Base-by-base conservation (phyloP, 164 flowering plant genomes). In the Dillenia turbinata region DNA sequence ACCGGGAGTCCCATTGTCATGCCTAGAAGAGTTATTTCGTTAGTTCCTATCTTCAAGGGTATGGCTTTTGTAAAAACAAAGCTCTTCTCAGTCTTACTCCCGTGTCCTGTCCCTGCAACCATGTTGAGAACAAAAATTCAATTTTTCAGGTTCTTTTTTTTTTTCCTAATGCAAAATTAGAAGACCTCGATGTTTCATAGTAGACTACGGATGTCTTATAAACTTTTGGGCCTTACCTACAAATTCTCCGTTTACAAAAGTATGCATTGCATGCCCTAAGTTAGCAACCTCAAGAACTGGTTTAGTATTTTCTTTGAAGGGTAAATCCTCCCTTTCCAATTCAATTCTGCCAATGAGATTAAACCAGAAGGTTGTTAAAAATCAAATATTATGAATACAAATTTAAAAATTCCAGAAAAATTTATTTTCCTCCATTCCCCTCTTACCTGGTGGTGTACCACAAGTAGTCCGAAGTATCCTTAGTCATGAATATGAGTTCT, bases 381-480 rank as follows among this genome's bases (percentile, higher is more conserved):
- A 57, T 51, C 11, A 9, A 15, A 2, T 17, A 8, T 56, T n/a
- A 2, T 33, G 16, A 11, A 47, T 49, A 17, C 10, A 12, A 33
- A 5, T 14, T 56, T n/a, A 3, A 52, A 12, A 40, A 51, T 51
- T 51, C 17, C n/a, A 62, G 3, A 62, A 52, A 43, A 33, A 4
- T 33, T 33, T 33, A 33, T 33, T 33, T 33, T 33, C 40, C 40
- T 33, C 40, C 40, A 12, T 8, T 43, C 19, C 59, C 56, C 3
- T 4, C 75, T 48, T 75, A 94, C 97, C 79, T 81, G 6, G 97
- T 86, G 53, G 85, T 77, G 67, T 79, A 92, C 97, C 97, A 95
- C 5, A 83, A 78, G 62, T 86, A 92, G 63, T 95, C 99, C 15
- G 96, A 65, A 22, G 79, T 78, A 65, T 95, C 97, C 71, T 80